Conservation (phyloP, 805 yeast species). For the Hanseniaspora valbyensis region DNA sequence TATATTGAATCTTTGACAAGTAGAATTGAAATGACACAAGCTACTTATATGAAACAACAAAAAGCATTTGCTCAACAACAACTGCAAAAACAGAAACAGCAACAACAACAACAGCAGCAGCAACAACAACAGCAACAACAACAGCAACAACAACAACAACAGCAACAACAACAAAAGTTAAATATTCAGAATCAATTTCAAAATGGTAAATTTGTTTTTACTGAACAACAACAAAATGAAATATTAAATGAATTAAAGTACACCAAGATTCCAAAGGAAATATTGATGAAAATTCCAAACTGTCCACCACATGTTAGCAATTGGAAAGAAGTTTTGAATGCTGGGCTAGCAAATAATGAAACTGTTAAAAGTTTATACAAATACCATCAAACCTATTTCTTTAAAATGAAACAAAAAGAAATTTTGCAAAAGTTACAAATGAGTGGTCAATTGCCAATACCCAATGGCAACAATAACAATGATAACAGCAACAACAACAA, state of each 20-base stretch:
- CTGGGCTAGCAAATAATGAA: slow-evolving; percentile 47
- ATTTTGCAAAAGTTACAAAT: slow-evolving; percentile 18
- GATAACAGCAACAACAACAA: background rate
- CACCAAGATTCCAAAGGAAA: slow-evolving; percentile 59
- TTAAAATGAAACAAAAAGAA: slow-evolving; percentile 5
- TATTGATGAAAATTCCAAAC: slow-evolving; percentile 57
- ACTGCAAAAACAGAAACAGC: slow-evolving; percentile 24
- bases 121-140: slow-evolving; percentile 23
- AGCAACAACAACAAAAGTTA: slow-evolving; percentile 10
- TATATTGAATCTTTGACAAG: slow-evolving; percentile 43
- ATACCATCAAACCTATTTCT: slow-evolving; percentile 36
- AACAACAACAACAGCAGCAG: slow-evolving; percentile 25
- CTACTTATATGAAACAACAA: slow-evolving; percentile 23
- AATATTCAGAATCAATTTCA: slow-evolving; percentile 24
- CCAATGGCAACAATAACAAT: slow-evolving; percentile 22
- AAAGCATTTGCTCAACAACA: slow-evolving; percentile 19
- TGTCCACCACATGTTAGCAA: slow-evolving; percentile 69
- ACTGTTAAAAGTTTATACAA: slow-evolving; percentile 56
- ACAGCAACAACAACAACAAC: slow-evolving; percentile 37
- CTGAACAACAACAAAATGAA: slow-evolving; percentile 29
- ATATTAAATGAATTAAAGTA: slow-evolving; percentile 43
- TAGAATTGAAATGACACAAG: slow-evolving; percentile 32
- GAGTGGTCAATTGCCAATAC: slow-evolving; percentile 25
- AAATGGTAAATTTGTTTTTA: slow-evolving; percentile 23
- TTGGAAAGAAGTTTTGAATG: slow-evolving; percentile 67